Base-by-base conservation (phyloP, 805 yeast species). In the Teunomyces atbi region DNA sequence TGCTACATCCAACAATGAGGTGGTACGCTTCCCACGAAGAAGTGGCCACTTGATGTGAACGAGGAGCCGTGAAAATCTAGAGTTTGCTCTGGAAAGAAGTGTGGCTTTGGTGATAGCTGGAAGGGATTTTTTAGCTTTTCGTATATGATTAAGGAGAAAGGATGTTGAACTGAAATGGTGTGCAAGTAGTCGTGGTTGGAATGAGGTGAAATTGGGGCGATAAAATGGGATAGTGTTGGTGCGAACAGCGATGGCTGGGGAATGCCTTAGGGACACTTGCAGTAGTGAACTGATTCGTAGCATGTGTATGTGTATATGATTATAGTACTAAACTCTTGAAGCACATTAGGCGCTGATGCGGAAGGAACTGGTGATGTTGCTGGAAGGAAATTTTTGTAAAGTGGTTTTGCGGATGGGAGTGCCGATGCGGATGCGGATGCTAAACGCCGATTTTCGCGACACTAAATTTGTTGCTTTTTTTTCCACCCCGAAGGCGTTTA, bases 1-100 rank as follows among this genome's bases (percentile, higher is more conserved):
- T 8, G 42, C 21, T 13, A 77, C 58, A 47, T 78, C 82, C 53
- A 78, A 82, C 12, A 71, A 54, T 26, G 78, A 69, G 48, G 76
- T 73, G 8, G 80, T 77, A 32, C 78, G 58, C 52, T 71, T 71
- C 39, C 76, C 78, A 34, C 82, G 60, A 1, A 74, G 60, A 10
- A 79, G 59, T 0, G 78, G 68, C 79, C 81, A 79, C 57, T 73
- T 76, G 20, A 72, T 56, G 49, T 69, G 77, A 6, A 71, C 57
- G 43, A 65, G 51, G 26, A 65, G 45, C 29, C 74, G 48, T 5
- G 72, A 58, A 19, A 67, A 34, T n/a, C 61, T 59, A 12, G 62
- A 58, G 6, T 59, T 48, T 4, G 74, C 64, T 42, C 60, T 63
- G 2, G 64, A 51, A 16, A 71, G 57, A 19, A 71, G 63, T 4